Percentiles rank a stretch among this genome's conserved stretches.
phyloP scores from a whole-genome alignment of 2,329 filamentous ascomycete genomes.

The Cucurbitaria berberidis region DNA sequence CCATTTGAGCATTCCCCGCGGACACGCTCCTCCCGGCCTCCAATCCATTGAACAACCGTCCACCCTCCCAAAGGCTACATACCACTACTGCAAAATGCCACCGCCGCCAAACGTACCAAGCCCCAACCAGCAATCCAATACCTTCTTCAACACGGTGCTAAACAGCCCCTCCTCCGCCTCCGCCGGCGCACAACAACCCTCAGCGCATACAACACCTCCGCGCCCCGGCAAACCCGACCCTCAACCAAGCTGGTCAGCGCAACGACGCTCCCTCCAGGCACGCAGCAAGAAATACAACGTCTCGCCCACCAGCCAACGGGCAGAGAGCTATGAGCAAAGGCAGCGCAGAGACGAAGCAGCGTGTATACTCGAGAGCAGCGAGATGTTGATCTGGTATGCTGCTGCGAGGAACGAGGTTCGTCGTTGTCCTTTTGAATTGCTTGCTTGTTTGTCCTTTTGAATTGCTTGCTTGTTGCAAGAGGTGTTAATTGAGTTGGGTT shows the following conservation, averaged over 20 bases:
- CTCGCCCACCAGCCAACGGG: not conserved
- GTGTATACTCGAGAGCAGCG: conserved; percentile 40
- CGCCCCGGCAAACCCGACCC: not conserved
- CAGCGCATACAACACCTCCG: not conserved
- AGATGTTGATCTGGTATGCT: conserved; percentile 47
- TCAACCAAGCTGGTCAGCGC: not conserved
- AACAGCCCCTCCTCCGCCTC: conserved; percentile 3
- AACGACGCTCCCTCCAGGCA: conserved; percentile 37
- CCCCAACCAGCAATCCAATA: conserved; percentile 4
- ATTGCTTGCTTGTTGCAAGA: no score
- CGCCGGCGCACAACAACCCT: not conserved
- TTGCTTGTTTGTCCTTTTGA: no score
- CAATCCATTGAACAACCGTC: not conserved
- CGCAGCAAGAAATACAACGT: conserved; percentile 11
- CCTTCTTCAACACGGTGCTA: conserved; percentile 11
- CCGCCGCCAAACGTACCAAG: conserved; percentile 8
- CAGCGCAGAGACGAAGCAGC: conserved; percentile 41
- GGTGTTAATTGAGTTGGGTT: no score
- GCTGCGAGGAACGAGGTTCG: conserved; percentile 43
- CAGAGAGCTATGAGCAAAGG: conserved; percentile 37
- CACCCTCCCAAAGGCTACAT: not conserved
- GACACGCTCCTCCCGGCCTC: conserved; percentile 11
- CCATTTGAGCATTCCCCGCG: conserved; percentile 26
- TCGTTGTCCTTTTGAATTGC: not conserved
- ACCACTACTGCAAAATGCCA: conserved; percentile 2